phyloP scores from a whole-genome alignment of 1,284 basidiomycete genomes.

The Ganoderma lucidum region DNA sequence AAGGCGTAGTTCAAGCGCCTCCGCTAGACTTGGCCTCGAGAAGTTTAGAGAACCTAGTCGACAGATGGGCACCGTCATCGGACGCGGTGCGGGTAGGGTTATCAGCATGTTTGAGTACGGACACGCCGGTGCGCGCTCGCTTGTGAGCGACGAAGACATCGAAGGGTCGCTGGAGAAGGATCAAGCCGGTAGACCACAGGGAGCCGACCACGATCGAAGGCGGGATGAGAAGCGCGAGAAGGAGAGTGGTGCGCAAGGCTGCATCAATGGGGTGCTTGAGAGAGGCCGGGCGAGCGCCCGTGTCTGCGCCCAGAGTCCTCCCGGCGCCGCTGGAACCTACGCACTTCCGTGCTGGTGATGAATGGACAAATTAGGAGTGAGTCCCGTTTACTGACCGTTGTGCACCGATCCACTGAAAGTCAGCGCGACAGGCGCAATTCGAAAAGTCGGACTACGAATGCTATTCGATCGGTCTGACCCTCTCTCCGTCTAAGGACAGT shows the following conservation, averaged over 20 bases:
- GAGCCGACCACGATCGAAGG: background rate
- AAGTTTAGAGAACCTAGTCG: slow-evolving; percentile 17
- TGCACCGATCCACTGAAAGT: background rate
- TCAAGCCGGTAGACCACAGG: background rate
- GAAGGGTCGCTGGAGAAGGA: slow-evolving; percentile 34
- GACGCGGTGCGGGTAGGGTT: slow-evolving; percentile 27
- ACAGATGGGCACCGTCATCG: slow-evolving; percentile 30
- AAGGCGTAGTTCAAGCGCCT: slow-evolving; percentile 29
- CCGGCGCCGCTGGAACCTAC: background rate
- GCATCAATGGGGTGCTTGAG: slow-evolving; percentile 19
- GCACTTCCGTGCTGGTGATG: slow-evolving; percentile 18
- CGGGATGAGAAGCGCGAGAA: slow-evolving; percentile 2
- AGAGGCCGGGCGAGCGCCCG: slow-evolving; percentile 30
- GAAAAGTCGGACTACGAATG: slow-evolving; percentile 1
- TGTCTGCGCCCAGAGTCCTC: background rate
- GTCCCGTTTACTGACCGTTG: background rate
- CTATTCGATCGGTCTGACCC: background rate
- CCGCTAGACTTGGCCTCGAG: slow-evolving; percentile 15
- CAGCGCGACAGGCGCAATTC: background rate
- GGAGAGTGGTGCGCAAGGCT: background rate
- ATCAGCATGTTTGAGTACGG: slow-evolving; percentile 23
- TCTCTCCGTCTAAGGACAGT: slow-evolving; percentile 17
- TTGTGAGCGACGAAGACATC: slow-evolving; percentile 35
- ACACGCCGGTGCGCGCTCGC: slow-evolving; percentile 15
- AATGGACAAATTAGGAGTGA: slow-evolving; percentile 14